phyloP scores from a whole-genome alignment of 148 eudicot species.

The Talinum fruticosum region DNA sequence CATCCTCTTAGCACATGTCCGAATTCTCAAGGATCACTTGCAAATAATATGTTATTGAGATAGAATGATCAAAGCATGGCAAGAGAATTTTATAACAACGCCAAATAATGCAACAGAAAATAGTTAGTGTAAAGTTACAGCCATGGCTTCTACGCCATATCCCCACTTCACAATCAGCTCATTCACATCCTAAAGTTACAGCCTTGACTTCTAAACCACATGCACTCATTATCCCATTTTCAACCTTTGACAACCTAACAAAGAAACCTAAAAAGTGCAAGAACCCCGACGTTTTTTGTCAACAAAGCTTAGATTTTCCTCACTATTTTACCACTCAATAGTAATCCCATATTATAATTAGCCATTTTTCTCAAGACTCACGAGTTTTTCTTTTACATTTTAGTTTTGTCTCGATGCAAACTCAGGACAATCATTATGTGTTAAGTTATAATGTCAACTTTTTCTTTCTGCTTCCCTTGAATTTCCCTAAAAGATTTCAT shows the following conservation, averaged over 20 bases:
- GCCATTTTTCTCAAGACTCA: background rate
- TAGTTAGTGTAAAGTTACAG: too few species aligned
- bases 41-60: too few species aligned
- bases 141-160: too few species aligned
- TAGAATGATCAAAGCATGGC: too few species aligned
- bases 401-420: too few species aligned
- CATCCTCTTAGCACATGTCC: too few species aligned
- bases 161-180: background rate
- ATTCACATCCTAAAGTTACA: background rate
- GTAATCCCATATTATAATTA: background rate
- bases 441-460: background rate
- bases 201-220: constrained; percentile 22
- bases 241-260: background rate
- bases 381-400: background rate
- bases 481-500: background rate
- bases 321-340: background rate
- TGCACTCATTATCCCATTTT: constrained; percentile 7
- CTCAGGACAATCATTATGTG: background rate
- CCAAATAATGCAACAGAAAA: too few species aligned
- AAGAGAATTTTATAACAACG: too few species aligned
- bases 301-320: background rate
- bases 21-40: too few species aligned
- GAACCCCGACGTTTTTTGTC: background rate
- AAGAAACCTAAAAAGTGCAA: background rate
- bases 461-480: constrained; percentile 7